Base-by-base conservation (phyloP, 345 rosid genomes). In the Litchi chinensis region DNA sequence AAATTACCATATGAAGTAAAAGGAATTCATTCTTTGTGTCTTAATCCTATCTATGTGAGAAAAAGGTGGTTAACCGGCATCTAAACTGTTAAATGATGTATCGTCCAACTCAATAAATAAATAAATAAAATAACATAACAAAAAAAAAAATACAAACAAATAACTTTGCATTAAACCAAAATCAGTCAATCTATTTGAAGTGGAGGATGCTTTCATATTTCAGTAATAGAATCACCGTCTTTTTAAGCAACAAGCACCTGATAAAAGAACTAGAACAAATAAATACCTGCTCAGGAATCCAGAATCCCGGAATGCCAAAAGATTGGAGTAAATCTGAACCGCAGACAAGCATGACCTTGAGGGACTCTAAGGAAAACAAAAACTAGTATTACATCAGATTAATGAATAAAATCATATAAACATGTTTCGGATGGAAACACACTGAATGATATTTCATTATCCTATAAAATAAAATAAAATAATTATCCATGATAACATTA, bases 261-360 rank as follows among this genome's bases (percentile, higher is more conserved):
- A 12, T 74, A 5, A 41, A 77, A 18, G 24, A 71, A 39, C 40
- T 8, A 4, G 67, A 62, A 62, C 39, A n/a, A 74, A 41, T 56
- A 71, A 22, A 65, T 85, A 90, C 99, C 91, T 96, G 99, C 70
- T 91, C 95, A 52, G 77, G 95, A 65, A 93, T 91, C 99, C 99
- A 96, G 81, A 81, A 81, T 77, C 93, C 93, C 4, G 97, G 99
- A 71, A 77, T 82, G 85, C 86, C 72, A 77, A 94, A 94, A 44
- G 98, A 94, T 75, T 91, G 85, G 28, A 94, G 88, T 72, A 96
- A 86, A 86, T 94, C 99, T 82, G 98, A 93, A 86, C 97, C 98
- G 78, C 99, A 96, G 46, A 96, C 80, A 71, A 96, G 91, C 98
- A 94, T 90, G 83, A 93, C 88, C 82, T 81, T 89, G 37, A 90